Evolutionary conservation across 2,329 filamentous ascomycete genomes (phyloP).

Genomic region (Hymenoscyphus linearis): DNA sequence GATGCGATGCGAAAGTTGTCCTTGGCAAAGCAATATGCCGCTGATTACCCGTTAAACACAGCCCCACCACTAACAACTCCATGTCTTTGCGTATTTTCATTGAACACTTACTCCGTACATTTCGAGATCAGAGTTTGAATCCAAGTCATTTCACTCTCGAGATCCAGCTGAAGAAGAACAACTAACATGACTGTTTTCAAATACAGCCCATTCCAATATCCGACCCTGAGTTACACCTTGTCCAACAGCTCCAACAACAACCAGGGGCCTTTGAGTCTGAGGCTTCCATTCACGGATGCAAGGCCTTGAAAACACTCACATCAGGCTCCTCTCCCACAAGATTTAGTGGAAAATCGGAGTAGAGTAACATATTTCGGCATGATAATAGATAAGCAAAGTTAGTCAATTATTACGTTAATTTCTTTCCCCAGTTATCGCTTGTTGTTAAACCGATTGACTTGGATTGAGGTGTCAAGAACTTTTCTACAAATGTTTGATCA

Average conservation of each 20-base stretch:
- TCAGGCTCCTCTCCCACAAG: not conserved
- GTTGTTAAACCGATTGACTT: not conserved
- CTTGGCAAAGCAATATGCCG: not conserved
- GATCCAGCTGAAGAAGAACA: not conserved
- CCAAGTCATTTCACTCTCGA: not conserved
- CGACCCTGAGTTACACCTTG: not conserved
- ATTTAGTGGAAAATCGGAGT: not conserved
- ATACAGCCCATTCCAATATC: not conserved
- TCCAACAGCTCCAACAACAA: not conserved
- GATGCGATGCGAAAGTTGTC: not conserved
- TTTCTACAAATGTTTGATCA: not conserved
- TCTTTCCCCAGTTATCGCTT: not conserved
- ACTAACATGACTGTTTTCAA: not conserved
- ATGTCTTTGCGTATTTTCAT: not conserved
- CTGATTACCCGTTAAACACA: not conserved
- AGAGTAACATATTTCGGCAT: not conserved
- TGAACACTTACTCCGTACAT: not conserved
- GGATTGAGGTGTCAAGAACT: not conserved
- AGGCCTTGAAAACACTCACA: not conserved
- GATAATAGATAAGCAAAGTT: not conserved
- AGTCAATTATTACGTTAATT: not conserved
- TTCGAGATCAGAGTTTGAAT: not conserved
- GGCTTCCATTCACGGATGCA: not conserved
- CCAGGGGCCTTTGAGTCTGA: not conserved
- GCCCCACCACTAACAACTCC: not conserved